Evolutionary conservation across 495 filamentous ascomycete species (phyloP).

Genomic region (Tuber magnatum): DNA sequence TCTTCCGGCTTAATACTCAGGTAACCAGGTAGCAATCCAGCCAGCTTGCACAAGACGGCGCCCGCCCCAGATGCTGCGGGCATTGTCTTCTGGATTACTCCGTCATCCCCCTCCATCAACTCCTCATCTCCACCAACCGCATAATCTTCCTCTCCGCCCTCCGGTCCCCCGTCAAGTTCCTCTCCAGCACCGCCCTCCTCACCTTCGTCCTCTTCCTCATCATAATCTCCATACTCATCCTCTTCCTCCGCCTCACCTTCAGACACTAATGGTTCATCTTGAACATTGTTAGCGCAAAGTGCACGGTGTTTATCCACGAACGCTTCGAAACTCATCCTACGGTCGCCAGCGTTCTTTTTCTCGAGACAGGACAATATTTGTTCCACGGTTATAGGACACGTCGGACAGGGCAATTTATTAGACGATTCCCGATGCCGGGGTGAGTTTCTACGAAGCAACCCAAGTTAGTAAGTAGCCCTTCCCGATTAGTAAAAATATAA

Average conservation of each 20-base stretch:
- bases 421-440: background rate
- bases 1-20: slow-evolving; percentile 15
- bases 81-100: slow-evolving; percentile 8
- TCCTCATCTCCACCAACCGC: slow-evolving; percentile 27
- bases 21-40: slow-evolving; percentile 22
- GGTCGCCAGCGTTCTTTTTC: background rate
- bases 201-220: slow-evolving; percentile 15
- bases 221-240: slow-evolving; percentile 13
- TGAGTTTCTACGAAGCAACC: background rate
- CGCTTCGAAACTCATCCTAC: slow-evolving; percentile 14
- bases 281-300: slow-evolving; percentile 19
- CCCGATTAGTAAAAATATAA: background rate
- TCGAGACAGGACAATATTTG: background rate
- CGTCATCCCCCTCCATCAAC: slow-evolving; percentile 21
- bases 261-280: slow-evolving; percentile 8
- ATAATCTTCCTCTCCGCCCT: slow-evolving; percentile 13
- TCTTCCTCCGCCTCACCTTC: slow-evolving; percentile 24
- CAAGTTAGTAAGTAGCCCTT: background rate
- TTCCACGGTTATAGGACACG: background rate
- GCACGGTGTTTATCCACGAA: slow-evolving; percentile 24
- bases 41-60: slow-evolving; percentile 2
- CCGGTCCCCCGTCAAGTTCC: slow-evolving; percentile 10
- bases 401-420: background rate
- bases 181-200: slow-evolving; percentile 14
- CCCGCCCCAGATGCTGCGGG: slow-evolving; percentile 1